These are phyloP conservation scores for Phenoliferia sp. DNA, from an alignment of 1,284 basidiomycete genomes.

Conservation along the genomic window DNA sequence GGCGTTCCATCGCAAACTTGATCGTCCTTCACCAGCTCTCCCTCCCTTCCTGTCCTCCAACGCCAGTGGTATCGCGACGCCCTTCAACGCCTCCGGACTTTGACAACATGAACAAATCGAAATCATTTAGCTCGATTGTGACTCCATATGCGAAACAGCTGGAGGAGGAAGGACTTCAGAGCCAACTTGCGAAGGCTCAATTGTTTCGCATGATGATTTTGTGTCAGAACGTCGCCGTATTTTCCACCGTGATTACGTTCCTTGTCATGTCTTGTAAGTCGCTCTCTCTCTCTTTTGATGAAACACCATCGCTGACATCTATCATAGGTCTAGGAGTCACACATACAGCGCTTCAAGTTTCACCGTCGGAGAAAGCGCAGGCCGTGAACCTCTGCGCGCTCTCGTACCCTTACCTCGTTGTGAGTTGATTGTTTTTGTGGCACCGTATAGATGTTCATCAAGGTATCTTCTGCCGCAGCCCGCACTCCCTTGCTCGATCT, in stretches of 20 bases:
- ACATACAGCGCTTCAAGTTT: neutral
- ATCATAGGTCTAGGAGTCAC: neutral
- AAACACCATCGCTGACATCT: neutral
- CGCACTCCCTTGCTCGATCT: neutral
- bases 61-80: no score
- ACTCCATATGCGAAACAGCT: neutral
- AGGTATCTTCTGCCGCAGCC: neutral
- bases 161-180: neutral
- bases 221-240: neutral
- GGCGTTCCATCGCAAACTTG: no score
- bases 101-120: no score
- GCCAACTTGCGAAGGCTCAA: neutral
- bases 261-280: neutral
- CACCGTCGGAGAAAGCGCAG: neutral
- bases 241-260: neutral
- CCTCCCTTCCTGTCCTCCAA: no score
- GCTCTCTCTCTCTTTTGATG: neutral
- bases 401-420: neutral
- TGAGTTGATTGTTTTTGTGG: neutral
- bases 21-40: no score
- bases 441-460: neutral
- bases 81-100: no score
- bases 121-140: no score
- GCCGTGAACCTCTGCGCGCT: neutral
- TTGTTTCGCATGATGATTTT: neutral